phyloP scores from a whole-genome alignment of 306 rosid genomes.

The Malus asiatica region DNA sequence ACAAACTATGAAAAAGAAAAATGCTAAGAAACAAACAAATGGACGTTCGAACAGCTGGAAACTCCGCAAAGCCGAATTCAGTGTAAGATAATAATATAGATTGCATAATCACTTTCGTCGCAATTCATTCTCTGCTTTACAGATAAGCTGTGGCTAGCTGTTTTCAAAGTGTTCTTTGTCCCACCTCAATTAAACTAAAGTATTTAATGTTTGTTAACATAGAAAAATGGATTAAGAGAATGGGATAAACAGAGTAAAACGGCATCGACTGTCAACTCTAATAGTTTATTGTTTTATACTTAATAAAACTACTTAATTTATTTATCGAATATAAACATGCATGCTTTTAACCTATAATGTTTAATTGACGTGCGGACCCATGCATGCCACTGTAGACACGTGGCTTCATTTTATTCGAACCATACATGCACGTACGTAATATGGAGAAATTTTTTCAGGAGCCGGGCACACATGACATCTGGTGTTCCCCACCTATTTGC shows the following conservation, averaged over 20 bases:
- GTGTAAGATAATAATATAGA: neutral
- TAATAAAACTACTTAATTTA: neutral
- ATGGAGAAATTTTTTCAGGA: neutral
- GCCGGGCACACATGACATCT: no score
- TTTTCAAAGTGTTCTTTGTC: neutral
- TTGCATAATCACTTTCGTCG: neutral
- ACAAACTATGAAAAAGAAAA: neutral
- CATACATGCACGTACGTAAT: neutral
- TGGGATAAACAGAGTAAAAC: neutral
- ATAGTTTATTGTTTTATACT: neutral
- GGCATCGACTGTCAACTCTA: neutral
- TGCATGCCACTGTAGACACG: conserved; percentile 13
- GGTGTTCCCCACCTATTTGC: no score
- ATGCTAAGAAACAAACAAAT: neutral
- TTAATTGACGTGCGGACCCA: neutral
- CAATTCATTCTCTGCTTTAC: neutral
- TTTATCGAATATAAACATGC: neutral
- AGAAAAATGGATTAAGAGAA: neutral
- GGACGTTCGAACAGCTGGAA: neutral
- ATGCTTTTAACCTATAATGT: neutral
- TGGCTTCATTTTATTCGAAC: neutral
- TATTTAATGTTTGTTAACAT: neutral
- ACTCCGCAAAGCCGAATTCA: neutral
- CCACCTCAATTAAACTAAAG: neutral
- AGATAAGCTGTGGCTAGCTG: neutral